These are phyloP conservation scores for Aspergillus melleus DNA, from an alignment of 2,329 filamentous ascomycete genomes.

Conservation along the genomic window DNA sequence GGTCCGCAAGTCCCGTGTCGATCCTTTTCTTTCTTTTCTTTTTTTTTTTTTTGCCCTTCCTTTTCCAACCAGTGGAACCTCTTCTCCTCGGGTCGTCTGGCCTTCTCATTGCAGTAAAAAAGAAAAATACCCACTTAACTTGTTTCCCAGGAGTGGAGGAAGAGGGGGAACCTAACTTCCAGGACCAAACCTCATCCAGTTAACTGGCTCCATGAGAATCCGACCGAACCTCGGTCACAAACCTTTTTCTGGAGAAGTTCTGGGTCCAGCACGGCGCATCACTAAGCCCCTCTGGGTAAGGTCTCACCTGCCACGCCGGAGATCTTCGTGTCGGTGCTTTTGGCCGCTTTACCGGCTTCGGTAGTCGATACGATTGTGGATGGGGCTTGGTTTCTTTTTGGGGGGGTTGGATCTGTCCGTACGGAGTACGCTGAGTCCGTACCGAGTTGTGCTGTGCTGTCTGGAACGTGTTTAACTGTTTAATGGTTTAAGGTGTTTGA, in stretches of 20 bases:
- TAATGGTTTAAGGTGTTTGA: too few relatives aligned
- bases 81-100: slow-evolving; percentile 14
- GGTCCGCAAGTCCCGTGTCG: slow-evolving; percentile 20
- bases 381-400: slow-evolving; percentile 1
- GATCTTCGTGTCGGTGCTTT: slow-evolving; percentile 16
- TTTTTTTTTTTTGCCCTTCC: too few relatives aligned
- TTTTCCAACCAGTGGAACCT: background rate
- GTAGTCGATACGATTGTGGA: slow-evolving; percentile 16
- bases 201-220: background rate
- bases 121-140: background rate
- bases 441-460: background rate
- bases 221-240: slow-evolving; percentile 10
- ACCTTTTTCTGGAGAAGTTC: slow-evolving; percentile 14
- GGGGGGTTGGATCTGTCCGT: too few relatives aligned
- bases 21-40: slow-evolving; percentile 7
- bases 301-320: slow-evolving; percentile 18
- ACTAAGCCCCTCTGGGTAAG: slow-evolving; percentile 14
- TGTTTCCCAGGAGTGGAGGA: background rate
- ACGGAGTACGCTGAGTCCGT: too few relatives aligned
- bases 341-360: slow-evolving; percentile 1
- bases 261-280: slow-evolving; percentile 9
- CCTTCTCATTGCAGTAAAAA: slow-evolving; percentile 13
- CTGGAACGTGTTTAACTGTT: background rate
- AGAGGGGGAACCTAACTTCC: background rate
- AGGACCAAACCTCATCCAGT: background rate